Percentiles rank a stretch among this genome's conserved stretches.
Evolutionary conservation across 495 filamentous ascomycete species (phyloP).

Genomic region (Talaromyces adpressus): DNA sequence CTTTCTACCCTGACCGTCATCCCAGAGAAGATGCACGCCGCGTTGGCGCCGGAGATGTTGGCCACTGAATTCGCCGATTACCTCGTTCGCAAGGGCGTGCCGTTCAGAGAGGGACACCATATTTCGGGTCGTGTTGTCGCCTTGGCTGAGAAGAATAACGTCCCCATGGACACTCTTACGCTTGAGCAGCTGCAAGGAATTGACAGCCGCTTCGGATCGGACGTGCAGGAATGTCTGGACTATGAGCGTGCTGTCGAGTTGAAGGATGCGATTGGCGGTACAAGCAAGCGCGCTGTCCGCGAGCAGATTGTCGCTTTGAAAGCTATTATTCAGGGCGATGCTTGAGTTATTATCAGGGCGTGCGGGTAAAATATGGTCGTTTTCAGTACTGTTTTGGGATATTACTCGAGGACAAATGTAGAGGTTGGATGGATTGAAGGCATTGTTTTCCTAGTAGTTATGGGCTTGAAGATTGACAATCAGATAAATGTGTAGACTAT

Average conservation of each 20-base stretch:
- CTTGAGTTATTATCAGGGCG: background rate
- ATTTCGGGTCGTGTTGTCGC: slow-evolving; percentile 77
- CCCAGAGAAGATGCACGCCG: slow-evolving; percentile 70
- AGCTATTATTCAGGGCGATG: slow-evolving; percentile 13
- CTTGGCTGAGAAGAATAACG: slow-evolving; percentile 59
- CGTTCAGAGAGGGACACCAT: slow-evolving; percentile 74
- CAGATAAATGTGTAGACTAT: background rate
- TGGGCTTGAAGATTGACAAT: background rate
- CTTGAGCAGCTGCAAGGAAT: slow-evolving; percentile 66
- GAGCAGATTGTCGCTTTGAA: slow-evolving; percentile 74
- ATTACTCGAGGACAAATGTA: background rate
- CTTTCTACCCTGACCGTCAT: slow-evolving; percentile 58
- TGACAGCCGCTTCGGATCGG: slow-evolving; percentile 66
- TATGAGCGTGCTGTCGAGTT: slow-evolving; percentile 86
- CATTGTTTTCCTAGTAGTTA: background rate
- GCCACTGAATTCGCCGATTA: slow-evolving; percentile 86
- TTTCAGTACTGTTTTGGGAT: background rate
- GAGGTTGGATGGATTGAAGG: background rate
- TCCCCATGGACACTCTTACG: slow-evolving; percentile 71
- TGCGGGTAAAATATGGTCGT: background rate
- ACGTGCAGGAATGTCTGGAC: slow-evolving; percentile 68
- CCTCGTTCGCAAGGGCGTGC: slow-evolving; percentile 82
- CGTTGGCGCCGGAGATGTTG: slow-evolving; percentile 69
- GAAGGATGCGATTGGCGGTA: slow-evolving; percentile 74
- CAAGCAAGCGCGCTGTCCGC: slow-evolving; percentile 63